Evolutionary conservation across 805 yeast species (phyloP), one percentile per base, ranked within the genome.

Genomic region (Metschnikowia lachancei): DNA sequence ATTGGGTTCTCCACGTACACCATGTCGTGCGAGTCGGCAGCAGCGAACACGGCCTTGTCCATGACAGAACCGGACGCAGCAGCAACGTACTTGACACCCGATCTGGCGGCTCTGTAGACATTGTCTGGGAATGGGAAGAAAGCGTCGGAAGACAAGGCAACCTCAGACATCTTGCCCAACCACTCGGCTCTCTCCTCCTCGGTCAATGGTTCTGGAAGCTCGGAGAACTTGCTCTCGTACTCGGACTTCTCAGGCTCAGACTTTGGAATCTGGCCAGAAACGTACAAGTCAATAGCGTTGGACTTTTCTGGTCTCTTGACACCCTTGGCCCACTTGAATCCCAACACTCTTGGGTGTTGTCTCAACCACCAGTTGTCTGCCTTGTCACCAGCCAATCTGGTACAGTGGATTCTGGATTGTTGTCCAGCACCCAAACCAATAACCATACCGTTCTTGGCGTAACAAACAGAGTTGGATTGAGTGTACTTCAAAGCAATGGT

Each of bases 41-140:
- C 97, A 50, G 82, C 89, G 55, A 92, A 82, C 37, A 94, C 99
- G 47, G 91, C 96, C 75, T 87, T 84, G 73, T 94, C 99, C 89
- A 89, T 92, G 53, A 94, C 97, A 17, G 97, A 89, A 48, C 99
- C 99, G 41, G 95, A 81, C 49, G 99, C 96, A 43, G 99, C 99
- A 61, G 96, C 95, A 65, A 94, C 78, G 74, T 76, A 94, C 70
- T 88, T 89, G 59, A 91, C 99, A 67, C 99, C 99, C 16, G 95
- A 85, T 77, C 87, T 83, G 43, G 83, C 97, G 55, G 98, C 98
- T 70, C 99, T 83, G 82, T 92, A 90, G 58, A 94, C 96, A 65
- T 94, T 94, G 71, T 94, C 99, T 56, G 98, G 94, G 94, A 94
- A 94, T 72, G 99, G 99, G 95, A 94, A 94, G 82, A 94, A 94